Evolutionary conservation across 768 basidiomycete genomes (phyloP).

Genomic region (Rubroboletus satanas): DNA sequence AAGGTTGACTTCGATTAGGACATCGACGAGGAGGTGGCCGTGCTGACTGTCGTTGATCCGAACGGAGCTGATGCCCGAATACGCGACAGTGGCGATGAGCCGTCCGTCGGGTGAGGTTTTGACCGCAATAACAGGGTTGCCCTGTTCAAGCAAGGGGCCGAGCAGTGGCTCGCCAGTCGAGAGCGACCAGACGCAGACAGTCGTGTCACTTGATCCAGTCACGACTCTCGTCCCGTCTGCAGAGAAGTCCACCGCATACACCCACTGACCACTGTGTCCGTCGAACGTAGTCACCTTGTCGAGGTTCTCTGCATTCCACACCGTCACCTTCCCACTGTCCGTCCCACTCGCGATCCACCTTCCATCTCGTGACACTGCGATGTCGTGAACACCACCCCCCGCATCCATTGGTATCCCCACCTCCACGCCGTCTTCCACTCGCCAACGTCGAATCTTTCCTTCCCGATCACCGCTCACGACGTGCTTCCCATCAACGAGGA

Average conservation of each 20-base stretch:
- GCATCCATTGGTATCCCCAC: neutral
- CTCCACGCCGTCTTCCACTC: neutral
- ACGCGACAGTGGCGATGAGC: neutral
- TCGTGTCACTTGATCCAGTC: neutral
- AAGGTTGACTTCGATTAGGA: neutral
- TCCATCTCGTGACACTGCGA: neutral
- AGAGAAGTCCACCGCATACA: neutral
- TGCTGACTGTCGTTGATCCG: neutral
- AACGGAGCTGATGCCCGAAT: neutral
- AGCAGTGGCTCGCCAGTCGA: neutral
- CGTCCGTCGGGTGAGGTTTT: neutral
- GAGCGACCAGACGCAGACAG: neutral
- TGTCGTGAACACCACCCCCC: neutral
- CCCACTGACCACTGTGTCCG: neutral
- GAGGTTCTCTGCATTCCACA: neutral
- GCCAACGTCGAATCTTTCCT: neutral
- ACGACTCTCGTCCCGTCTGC: neutral
- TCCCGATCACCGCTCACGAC: neutral
- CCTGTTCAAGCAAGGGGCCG: neutral
- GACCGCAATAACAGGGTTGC: accelerated
- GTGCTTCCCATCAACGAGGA: neutral
- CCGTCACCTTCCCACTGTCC: neutral
- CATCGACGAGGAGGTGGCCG: neutral
- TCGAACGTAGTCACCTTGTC: neutral
- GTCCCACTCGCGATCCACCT: neutral